phyloP scores from a whole-genome alignment of 768 basidiomycete species.

The Lenzites betulinus region DNA sequence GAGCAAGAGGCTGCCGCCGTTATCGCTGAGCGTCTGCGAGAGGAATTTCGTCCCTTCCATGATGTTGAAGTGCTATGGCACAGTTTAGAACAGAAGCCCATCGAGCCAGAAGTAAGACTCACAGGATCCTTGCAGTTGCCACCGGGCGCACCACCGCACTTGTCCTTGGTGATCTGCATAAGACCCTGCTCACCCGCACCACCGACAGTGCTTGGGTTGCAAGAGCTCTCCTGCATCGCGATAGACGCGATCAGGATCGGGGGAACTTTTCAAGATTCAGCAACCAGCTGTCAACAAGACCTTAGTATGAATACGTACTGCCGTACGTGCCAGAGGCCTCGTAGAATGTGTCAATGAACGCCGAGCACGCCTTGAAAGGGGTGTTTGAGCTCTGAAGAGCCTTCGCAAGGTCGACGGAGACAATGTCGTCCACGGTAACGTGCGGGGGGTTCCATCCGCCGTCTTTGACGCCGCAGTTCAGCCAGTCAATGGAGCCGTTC shows the following conservation, averaged over 20 bases:
- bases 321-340: slow-evolving; percentile 51
- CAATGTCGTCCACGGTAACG: slow-evolving; percentile 53
- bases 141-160: slow-evolving; percentile 60
- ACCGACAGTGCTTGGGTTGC: slow-evolving; percentile 66
- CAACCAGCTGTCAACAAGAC: neutral
- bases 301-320: slow-evolving; percentile 32
- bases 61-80: slow-evolving; percentile 68
- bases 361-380: slow-evolving; percentile 62
- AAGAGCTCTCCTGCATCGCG: slow-evolving; percentile 86
- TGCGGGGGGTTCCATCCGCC: slow-evolving; percentile 74
- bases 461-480: slow-evolving; percentile 73
- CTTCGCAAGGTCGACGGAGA: slow-evolving; percentile 45
- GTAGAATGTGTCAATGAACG: slow-evolving; percentile 56
- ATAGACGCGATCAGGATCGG: slow-evolving; percentile 82
- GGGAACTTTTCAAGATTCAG: slow-evolving; percentile 46
- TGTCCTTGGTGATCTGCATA: slow-evolving; percentile 83
- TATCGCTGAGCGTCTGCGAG: slow-evolving; percentile 45
- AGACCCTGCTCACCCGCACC: slow-evolving; percentile 83
- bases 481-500: slow-evolving; percentile 71
- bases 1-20: slow-evolving; percentile 54
- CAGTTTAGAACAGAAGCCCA: neutral
- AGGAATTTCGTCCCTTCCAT: slow-evolving; percentile 65
- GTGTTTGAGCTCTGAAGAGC: slow-evolving; percentile 51
- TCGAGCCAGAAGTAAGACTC: slow-evolving; percentile 7
- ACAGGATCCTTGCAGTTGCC: slow-evolving; percentile 46